phyloP scores from a whole-genome alignment of 2,329 filamentous ascomycete species.

The Thielaviopsis musarum region DNA sequence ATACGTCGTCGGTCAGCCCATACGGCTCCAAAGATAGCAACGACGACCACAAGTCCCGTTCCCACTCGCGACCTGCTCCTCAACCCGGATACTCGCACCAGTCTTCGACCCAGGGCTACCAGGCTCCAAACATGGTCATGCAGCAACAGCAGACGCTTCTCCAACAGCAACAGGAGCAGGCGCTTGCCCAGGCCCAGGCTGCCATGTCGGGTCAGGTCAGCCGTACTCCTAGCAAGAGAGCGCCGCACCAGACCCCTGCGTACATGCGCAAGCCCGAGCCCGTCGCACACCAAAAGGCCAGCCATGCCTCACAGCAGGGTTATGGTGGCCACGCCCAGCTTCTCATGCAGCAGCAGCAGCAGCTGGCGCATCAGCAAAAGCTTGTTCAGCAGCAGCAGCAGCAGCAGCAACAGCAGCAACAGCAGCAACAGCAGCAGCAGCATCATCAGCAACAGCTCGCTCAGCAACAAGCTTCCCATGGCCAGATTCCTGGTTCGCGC shows the following conservation, averaged over 20 bases:
- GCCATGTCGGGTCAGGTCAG: constrained; percentile 55
- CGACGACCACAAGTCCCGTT: constrained; percentile 51
- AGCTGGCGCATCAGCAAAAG: constrained; percentile 10
- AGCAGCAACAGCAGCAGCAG: constrained; percentile 21
- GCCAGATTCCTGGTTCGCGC: constrained; percentile 36
- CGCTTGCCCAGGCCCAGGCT: constrained; percentile 63
- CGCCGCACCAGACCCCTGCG: constrained; percentile 32
- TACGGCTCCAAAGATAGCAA: constrained; percentile 35
- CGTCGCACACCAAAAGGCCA: constrained; percentile 2
- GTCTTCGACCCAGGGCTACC: constrained; percentile 14
- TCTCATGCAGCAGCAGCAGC: constrained; percentile 8
- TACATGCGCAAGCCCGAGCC: constrained; percentile 20
- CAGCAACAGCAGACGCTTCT: constrained; percentile 38
- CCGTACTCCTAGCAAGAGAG: constrained; percentile 57
- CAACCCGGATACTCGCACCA: constrained; percentile 27
- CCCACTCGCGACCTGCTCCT: constrained; percentile 43
- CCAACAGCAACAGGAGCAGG: constrained; percentile 77
- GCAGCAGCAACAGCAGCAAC: constrained; percentile 20
- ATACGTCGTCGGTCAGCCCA: constrained; percentile 34
- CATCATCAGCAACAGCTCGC: constrained; percentile 16
- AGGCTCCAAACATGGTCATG: constrained; percentile 31
- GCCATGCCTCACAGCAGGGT: constrained; percentile 5
- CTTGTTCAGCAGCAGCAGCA: constrained; percentile 19
- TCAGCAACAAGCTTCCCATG: constrained; percentile 17
- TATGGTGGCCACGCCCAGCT: not conserved